phyloP scores from a whole-genome alignment of 164 flowering plant species.

The Chloranthus sessilifolius region DNA sequence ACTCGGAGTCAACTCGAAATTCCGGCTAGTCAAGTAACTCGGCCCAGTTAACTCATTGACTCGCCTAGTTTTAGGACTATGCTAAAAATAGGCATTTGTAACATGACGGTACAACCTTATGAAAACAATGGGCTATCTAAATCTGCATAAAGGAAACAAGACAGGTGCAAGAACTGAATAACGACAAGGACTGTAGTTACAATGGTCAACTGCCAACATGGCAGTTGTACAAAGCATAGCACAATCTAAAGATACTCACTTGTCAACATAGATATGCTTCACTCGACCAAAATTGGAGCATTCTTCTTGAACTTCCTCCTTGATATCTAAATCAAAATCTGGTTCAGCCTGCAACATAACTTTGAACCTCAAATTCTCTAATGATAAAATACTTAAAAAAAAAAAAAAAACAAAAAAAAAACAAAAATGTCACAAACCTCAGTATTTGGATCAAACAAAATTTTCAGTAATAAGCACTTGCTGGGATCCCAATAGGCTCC shows the following conservation, averaged over 20 bases:
- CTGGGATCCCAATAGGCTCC: constrained; percentile 75
- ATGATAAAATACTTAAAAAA: neutral
- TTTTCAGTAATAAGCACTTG: constrained; percentile 68
- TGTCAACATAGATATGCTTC: constrained; percentile 75
- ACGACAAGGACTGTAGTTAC: too few relatives aligned
- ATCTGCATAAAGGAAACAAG: too few relatives aligned
- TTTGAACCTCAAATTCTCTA: constrained; percentile 1
- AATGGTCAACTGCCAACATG: too few relatives aligned
- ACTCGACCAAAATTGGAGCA: constrained; percentile 83
- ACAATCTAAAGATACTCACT: constrained; percentile 48
- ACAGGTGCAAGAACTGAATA: too few relatives aligned
- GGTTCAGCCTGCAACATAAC: constrained; percentile 61
- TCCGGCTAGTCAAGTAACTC: too few relatives aligned
- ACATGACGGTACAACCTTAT: too few relatives aligned
- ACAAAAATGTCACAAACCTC: constrained; percentile 49
- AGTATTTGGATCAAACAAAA: constrained; percentile 86
- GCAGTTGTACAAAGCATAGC: too few relatives aligned
- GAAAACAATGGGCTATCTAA: too few relatives aligned
- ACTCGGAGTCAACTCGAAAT: too few relatives aligned
- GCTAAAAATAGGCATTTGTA: too few relatives aligned
- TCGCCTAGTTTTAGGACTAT: too few relatives aligned
- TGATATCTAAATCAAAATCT: constrained; percentile 76
- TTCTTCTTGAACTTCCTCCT: constrained; percentile 86
- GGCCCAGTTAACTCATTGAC: too few relatives aligned
- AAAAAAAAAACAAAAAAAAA: neutral